phyloP scores from a whole-genome alignment of 495 filamentous ascomycete species.

The Penicillium daleae region DNA sequence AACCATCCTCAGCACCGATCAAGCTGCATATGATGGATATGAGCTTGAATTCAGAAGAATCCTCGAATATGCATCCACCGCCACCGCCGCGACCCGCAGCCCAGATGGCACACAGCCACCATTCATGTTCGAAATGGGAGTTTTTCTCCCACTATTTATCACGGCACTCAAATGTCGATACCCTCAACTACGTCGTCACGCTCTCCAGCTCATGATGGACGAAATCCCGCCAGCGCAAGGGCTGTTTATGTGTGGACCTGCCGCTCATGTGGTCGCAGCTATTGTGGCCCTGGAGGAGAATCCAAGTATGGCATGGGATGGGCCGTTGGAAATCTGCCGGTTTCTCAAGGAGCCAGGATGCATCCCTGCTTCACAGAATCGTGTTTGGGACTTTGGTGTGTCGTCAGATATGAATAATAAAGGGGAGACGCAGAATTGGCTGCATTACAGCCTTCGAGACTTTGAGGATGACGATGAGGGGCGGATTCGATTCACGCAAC shows the following conservation, averaged over 20 bases:
- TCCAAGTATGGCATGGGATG: background rate
- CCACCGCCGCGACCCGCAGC: conserved; percentile 24
- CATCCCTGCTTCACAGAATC: conserved; percentile 13
- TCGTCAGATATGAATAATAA: conserved; percentile 14
- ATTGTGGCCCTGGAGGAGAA: conserved; percentile 24
- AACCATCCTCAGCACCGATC: conserved; percentile 20
- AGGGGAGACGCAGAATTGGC: conserved; percentile 12
- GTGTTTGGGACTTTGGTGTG: conserved; percentile 21
- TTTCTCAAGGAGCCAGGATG: conserved; percentile 9
- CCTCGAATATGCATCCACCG: conserved; percentile 23
- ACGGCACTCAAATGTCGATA: conserved; percentile 53
- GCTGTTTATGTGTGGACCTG: conserved; percentile 29
- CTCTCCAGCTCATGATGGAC: conserved; percentile 38
- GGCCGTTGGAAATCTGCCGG: background rate
- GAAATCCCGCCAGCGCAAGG: conserved; percentile 33
- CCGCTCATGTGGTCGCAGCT: conserved; percentile 17
- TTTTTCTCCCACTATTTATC: conserved; percentile 54
- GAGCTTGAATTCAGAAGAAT: conserved; percentile 25
- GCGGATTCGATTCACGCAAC: conserved; percentile 8
- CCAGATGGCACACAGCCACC: conserved; percentile 24
- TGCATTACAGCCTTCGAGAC: conserved; percentile 15
- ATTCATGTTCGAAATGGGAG: conserved; percentile 56
- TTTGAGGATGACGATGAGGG: conserved; percentile 15
- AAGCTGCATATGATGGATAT: conserved; percentile 24
- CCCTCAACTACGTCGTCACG: conserved; percentile 47